Evolutionary conservation across 257 asterid genomes (phyloP), one percentile per base, ranked within the genome.

Genomic region (Nicotiana tomentosiformis): DNA sequence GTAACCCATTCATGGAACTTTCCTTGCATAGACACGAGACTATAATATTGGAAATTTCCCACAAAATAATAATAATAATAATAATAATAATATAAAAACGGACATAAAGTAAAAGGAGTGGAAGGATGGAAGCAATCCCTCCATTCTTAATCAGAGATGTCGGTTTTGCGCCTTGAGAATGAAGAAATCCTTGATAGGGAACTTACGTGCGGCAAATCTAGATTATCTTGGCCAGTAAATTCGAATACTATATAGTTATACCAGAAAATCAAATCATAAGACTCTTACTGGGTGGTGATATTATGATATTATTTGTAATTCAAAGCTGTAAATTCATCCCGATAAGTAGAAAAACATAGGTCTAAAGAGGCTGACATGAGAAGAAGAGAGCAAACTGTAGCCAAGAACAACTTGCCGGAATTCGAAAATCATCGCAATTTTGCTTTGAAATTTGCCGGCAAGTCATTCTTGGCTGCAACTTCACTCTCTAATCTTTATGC

Each of bases 391-490:
- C 84, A 62, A 30, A 86, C 77, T 85, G 83, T 85, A 90, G 92
- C 92, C 90, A 86, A 84, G 17, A 86, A 67, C 88, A 84, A 84
- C 90, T 88, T 86, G 91, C 92, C 84, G 60, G 56, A 37, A 39
- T 20, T 5, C 12, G 33, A 69, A 39, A 37, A n/a, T 35, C 17
- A 2, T 68, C 4, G 2, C 26, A 49, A 32, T 20, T 30, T 51
- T 83, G 37, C 30, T 6, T 84, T 14, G 43, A 14, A 15, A 29
- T 39, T 35, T 78, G 55, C 82, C 90, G 93, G 93, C 93, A 90
- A 90, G 91, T 90, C 92, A 90, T 90, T 88, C 92, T 90, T 88
- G 92, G 92, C 92, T 90, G 90, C 87, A 88, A 78, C 57, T 82
- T n/a, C 51, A 81, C 86, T 90, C 87, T 83, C 88, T 66, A 23